These are phyloP conservation scores for Lippia alba DNA, from an alignment of 305 asterid species.

Conservation along the genomic window DNA sequence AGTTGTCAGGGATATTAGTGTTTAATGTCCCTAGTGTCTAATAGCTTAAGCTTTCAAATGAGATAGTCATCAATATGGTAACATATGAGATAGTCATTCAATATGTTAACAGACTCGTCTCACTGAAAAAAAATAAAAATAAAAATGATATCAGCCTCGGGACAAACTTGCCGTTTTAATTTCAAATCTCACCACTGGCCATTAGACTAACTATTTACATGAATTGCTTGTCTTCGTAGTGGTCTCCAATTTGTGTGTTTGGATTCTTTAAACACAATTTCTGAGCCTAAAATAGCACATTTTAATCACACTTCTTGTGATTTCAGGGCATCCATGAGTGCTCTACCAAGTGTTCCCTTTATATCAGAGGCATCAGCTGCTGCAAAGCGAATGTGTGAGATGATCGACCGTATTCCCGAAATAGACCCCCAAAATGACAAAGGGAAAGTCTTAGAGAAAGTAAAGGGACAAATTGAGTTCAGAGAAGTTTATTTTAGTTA, in stretches of 20 bases:
- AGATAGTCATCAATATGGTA: too few relatives aligned
- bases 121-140: too few relatives aligned
- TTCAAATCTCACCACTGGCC: too few relatives aligned
- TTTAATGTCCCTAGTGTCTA: too few relatives aligned
- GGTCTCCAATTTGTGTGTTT: neutral
- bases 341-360: conserved; percentile 53
- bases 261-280: neutral
- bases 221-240: neutral
- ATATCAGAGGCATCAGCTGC: conserved; percentile 61
- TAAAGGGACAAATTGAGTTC: conserved; percentile 68
- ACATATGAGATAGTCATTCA: too few relatives aligned
- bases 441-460: conserved; percentile 42
- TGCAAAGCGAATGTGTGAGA: conserved; percentile 50
- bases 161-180: too few relatives aligned
- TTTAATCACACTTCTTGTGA: neutral
- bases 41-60: too few relatives aligned
- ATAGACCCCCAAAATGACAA: conserved; percentile 50
- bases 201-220: neutral
- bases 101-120: too few relatives aligned
- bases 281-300: neutral
- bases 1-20: too few relatives aligned
- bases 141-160: too few relatives aligned
- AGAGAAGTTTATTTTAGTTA: conserved; percentile 61
- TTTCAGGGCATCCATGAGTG: conserved; percentile 46
- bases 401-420: conserved; percentile 57